Base-by-base conservation (phyloP, 495 filamentous ascomycete genomes). In the Jackrogersella multiformis region DNA sequence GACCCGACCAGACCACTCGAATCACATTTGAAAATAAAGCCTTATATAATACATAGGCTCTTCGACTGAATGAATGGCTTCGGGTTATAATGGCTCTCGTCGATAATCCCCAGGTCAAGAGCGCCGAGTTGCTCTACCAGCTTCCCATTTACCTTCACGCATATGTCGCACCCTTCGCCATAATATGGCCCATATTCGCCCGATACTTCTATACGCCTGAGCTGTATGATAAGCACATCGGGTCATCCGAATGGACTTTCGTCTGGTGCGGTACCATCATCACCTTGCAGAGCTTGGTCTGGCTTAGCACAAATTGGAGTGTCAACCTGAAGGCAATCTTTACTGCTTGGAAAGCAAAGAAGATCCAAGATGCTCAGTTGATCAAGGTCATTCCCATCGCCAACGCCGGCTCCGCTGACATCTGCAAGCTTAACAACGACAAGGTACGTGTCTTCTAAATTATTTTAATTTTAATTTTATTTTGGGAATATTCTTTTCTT, bases 261-360 rank as follows among this genome's bases (percentile, higher is more conserved):
- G 92, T 98, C 53, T 99, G 89, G 85, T 83, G 89, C 61, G 94
- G 91, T 64, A 84, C 87, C 28, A 96, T 98, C 72, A 84, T 96
- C 74, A 97, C 94, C 10, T 67, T 87, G 46, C 95, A 99, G 82
- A 87, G 90, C 61, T 85, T 99, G 61, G 81, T 91, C 46, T 99
- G 96, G 96, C 84, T 99, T 60, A 94, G 90, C 80, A 98, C 95
- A 21, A 90, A 97, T 80, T 99, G 95, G 95, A 97, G 90, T 75
- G 92, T 99, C 74, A 87, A 92, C 71, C 81, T 97, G 64, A 87
- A 88, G 64, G 87, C 90, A 5, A 72, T 89, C 65, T 97, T 97
- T 74, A 99, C 94, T 5, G 84, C 92, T 3, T 90, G 80, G 32
- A 86, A 80, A 54, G 89, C 88, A 15, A 87, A 84, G 39, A 87